Percentiles rank a stretch among this genome's conserved stretches.
phyloP scores from a whole-genome alignment of 495 filamentous ascomycete genomes.

The Aspergillus olivimuriae region DNA sequence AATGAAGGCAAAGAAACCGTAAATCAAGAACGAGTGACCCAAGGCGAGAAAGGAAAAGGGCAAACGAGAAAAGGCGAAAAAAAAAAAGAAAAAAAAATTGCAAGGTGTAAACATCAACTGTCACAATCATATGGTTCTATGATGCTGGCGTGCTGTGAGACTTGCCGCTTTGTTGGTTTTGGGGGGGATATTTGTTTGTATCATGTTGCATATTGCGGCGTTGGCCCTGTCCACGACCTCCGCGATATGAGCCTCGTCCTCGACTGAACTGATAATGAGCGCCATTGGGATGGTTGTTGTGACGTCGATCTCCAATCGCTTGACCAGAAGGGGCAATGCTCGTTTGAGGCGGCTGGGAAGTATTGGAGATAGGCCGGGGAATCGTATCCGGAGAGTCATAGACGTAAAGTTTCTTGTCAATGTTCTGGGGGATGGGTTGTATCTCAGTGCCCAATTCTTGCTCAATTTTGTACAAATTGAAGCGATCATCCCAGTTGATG shows the following conservation, averaged over 20 bases:
- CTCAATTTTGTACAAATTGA: constrained; percentile 98
- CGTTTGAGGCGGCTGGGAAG: constrained; percentile 24
- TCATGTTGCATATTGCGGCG: constrained; percentile 34
- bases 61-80: too few relatives aligned
- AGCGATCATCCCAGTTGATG: constrained; percentile 98
- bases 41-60: not conserved
- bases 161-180: constrained; percentile 21
- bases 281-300: constrained; percentile 29
- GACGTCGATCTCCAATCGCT: constrained; percentile 31
- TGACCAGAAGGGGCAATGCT: constrained; percentile 16
- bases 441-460: constrained; percentile 97
- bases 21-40: not conserved
- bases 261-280: constrained; percentile 32
- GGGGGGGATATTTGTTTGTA: constrained; percentile 22
- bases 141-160: constrained; percentile 28
- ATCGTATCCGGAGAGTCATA: constrained; percentile 95
- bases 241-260: constrained; percentile 37
- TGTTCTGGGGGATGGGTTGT: constrained; percentile 83
- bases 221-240: constrained; percentile 39
- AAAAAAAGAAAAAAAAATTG: not conserved
- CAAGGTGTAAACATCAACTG: not conserved
- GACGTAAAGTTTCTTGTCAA: constrained; percentile 97
- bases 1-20: not conserved
- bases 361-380: constrained; percentile 64
- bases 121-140: constrained; percentile 2